Evolutionary conservation across 768 basidiomycete species (phyloP), one percentile per base, ranked within the genome.

Genomic region (Galerina marginata): DNA sequence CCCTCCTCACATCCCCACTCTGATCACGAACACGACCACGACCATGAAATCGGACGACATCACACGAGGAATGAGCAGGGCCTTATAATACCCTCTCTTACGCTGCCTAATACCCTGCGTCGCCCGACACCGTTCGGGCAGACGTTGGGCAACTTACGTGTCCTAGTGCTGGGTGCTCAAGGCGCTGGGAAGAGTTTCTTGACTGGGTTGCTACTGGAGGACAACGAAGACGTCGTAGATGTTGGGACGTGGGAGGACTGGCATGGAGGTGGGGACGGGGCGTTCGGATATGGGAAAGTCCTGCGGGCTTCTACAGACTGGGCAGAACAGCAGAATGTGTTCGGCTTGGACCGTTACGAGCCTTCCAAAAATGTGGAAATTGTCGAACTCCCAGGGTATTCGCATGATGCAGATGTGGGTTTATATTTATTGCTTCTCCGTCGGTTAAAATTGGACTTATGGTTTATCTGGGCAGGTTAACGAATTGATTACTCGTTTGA

Each of bases 201-300:
- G 38, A 78, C 80, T 10, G 73, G 74, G 2, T 65, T 86, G 38
- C 74, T 91, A 33, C 68, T 89, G 45, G 83, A 85, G 36, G 86
- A 86, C 61, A 90, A 89, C 65, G 86, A 89, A 53, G 86, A 90
- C 61, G 75, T 91, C 0, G 85, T 91, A 6, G 87, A 90, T 43
- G 76, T 81, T 9, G 85, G 84, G 9, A 71, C 72, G 5, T 89
- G 86, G 85, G 87, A 88, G 66, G 77, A 80, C 20, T 73, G 74
- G 16, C 72, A 72, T 45, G 56, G 55, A 23, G 56, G 58, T 9
- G 44, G 49, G 38, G 63, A 49, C 10, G 66, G 55, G 9, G 60
- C 59, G n/a, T 67, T 77, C 29, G 82, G 58, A 12, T 67, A 77
- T 37, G 82, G 81, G 15, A 78, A 75, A 52, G 73, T 83, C 25